Base-by-base conservation (phyloP, 768 basidiomycete species). In the Podaxis sp. region DNA sequence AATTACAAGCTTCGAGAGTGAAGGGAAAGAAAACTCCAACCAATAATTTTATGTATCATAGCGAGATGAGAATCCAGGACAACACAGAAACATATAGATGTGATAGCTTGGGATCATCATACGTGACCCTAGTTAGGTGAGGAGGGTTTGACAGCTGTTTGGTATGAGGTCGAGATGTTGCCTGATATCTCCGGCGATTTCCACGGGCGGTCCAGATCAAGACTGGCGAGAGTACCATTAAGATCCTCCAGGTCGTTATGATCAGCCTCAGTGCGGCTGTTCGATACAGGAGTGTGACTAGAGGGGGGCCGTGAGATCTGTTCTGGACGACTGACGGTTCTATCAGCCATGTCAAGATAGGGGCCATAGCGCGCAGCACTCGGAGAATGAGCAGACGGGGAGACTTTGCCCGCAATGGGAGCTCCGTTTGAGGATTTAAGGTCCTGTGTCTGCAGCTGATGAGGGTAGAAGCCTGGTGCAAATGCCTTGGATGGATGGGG, bases 201-300 rank as follows among this genome's bases (percentile, higher is more conserved):
- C 73, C 73, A 74, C 13, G 73, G 68, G 6, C 74, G 72, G 68
- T 87, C 88, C 61, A 93, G 75, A 66, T 91, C 82, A 15, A 93
- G 82, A 71, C 87, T 90, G 37, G 91, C 89, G 41, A 93, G 79
- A 30, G 87, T 90, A 22, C 88, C 87, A 67, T 90, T 92, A 57
- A 93, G 73, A 73, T 91, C 90, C 41, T 84, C 84, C 66, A 93
- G 52, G 15, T 60, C 59, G n/a, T 60, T 81, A 33, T 72, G 56
- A 63, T 88, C 87, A 17, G 80, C 77, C 54, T 84, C 84, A 63
- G 76, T 70, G 36, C 61, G 65, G n/a, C 71, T 69, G 11, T 63
- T 56, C 66, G 55, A 67, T 71, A 52, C 66, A 66, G 56, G 65
- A 40, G 51, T 72, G 61, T 81, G 79, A 6, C 84, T 82, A 17